Conservation (phyloP, 2,329 filamentous ascomycete species). For the Onygenales sp. region DNA sequence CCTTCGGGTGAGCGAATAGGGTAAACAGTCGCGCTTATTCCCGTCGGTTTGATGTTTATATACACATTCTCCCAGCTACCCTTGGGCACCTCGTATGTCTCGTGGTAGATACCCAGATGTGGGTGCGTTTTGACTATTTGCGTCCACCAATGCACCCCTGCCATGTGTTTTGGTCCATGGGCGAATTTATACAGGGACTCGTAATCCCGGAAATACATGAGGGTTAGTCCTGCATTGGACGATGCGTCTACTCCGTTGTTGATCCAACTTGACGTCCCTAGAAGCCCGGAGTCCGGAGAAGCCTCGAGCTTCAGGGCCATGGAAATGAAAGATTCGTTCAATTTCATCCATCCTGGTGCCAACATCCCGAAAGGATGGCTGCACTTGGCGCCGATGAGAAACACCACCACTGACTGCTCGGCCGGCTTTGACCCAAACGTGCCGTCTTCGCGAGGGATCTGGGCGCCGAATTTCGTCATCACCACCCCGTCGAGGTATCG, state of each 20-base stretch:
- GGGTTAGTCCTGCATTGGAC: background rate
- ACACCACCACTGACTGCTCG: background rate
- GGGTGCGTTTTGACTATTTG: background rate
- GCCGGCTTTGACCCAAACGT: background rate
- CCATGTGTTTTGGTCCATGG: background rate
- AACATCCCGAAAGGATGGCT: background rate
- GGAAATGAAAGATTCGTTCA: background rate
- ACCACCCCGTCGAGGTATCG: background rate
- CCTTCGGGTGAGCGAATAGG: background rate
- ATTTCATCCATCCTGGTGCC: background rate
- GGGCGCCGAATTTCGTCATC: background rate
- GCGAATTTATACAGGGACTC: background rate
- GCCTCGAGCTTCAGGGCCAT: background rate
- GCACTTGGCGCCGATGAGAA: background rate
- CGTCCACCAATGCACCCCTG: background rate
- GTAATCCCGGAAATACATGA: constrained; percentile 1
- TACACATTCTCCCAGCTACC: background rate
- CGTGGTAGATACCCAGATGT: background rate
- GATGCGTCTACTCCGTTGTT: background rate
- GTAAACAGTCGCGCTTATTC: background rate
- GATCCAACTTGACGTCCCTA: background rate
- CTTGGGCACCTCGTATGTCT: background rate
- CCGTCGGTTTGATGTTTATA: background rate
- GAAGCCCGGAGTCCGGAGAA: background rate
- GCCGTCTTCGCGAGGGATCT: background rate